Base-by-base conservation (phyloP, 2,329 filamentous ascomycete genomes). In the Tolypocladium nubicola region DNA sequence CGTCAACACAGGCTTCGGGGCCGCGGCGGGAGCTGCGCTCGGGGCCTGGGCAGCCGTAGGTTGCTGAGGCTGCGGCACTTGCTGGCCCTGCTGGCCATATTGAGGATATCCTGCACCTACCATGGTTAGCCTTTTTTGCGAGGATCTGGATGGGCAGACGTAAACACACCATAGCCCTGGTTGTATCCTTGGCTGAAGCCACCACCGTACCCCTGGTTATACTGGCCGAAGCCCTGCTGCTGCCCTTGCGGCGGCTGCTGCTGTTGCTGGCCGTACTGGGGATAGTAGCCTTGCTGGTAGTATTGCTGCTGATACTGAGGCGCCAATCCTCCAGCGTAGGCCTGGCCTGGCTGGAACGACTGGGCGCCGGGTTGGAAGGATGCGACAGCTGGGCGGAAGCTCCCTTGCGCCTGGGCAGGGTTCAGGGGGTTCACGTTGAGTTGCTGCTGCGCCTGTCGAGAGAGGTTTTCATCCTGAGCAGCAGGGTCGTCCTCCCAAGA, bases 401-500 rank as follows among this genome's bases (percentile, higher is more conserved):
- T 74, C 59, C 75, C 77, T 61, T 72, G 74, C 58, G 74, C 76
- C 59, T 71, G 71, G 61, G 68, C 71, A 62, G 70, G 73, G 63
- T 74, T 74, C 61, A 75, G 73, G 56, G 78, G 77, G 71, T 87
- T 88, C 68, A 92, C 71, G 72, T 90, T 90, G 72, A 91, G 81
- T 71, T 88, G 86, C 71, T 87, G 84, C 66, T 87, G 83, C 41
- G 88, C 76, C 78, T 92, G 89, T 66, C 85, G 85, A 61, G 89
- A 83, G 73, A 96, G 84, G 71, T 83, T 83, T 66, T 89, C 87
- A 67, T 92, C 87, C 78, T 90, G 87, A 61, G 84, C 85, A 57
- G 86, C 79, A 67, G 86, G 85, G 68, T 92, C 89, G 68, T 96
- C 90, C 76, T 97, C 92, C 89, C 94, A 97, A 61, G 91, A 96